Conservation (phyloP, 768 basidiomycete genomes). For the Lactarius vividus region DNA sequence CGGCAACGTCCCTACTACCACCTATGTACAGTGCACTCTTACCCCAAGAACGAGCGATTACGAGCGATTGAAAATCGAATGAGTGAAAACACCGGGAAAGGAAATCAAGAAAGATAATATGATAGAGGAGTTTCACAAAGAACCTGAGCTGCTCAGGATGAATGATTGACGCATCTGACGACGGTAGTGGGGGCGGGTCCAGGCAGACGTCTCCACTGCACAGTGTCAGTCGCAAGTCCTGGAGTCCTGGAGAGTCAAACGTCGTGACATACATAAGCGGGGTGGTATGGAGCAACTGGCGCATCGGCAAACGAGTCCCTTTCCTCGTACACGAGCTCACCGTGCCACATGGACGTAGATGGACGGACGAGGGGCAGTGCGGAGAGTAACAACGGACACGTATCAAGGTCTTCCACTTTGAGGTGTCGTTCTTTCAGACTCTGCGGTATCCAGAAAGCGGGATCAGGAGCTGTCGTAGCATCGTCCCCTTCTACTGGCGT, state of each 20-base stretch:
- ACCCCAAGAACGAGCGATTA: constrained; percentile 11
- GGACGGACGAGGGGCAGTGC: constrained; percentile 39
- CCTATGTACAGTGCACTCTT: constrained; percentile 21
- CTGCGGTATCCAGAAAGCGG: constrained; percentile 41
- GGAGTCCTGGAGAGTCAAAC: constrained; percentile 1
- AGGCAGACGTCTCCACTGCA: constrained; percentile 39
- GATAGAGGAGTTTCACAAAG: constrained; percentile 9
- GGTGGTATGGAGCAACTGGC: constrained; percentile 37
- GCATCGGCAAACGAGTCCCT: constrained; percentile 33
- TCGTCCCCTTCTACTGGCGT: constrained; percentile 39
- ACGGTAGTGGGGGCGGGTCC: constrained; percentile 34
- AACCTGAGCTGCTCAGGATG: constrained; percentile 6
- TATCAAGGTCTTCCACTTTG: constrained; percentile 31
- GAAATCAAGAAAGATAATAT: constrained; percentile 24
- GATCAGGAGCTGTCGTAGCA: constrained; percentile 31
- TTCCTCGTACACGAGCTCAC: constrained; percentile 37
- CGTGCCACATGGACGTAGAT: constrained; percentile 33
- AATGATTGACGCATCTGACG: constrained; percentile 15
- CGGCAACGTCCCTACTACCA: constrained; percentile 3
- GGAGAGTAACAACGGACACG: constrained; percentile 38
- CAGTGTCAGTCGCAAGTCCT: constrained; percentile 3
- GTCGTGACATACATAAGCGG: constrained; percentile 33
- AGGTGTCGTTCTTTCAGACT: constrained; percentile 34
- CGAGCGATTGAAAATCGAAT: constrained; percentile 11
- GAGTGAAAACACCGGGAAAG: background rate